These are phyloP conservation scores for Nothophaeocryptopus gaeumannii DNA, from an alignment of 2,329 filamentous ascomycete species.

Conservation along the genomic window DNA sequence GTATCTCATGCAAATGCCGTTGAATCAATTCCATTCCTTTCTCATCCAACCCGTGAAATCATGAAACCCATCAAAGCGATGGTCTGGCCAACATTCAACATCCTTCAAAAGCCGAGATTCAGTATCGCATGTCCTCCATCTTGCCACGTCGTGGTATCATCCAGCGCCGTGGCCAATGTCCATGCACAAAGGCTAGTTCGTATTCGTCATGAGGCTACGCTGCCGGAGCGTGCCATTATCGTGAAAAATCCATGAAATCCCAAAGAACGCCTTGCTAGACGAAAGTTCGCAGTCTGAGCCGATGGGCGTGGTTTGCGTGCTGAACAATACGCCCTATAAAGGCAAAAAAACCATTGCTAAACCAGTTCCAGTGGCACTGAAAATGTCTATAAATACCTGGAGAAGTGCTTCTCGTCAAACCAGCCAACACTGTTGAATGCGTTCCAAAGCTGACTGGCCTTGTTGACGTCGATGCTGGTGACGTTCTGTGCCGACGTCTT, in stretches of 20 bases:
- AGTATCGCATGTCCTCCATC: slow-evolving; percentile 5
- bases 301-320: neutral
- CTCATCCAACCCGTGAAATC: slow-evolving; percentile 11
- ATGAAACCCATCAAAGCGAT: neutral
- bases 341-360: no score
- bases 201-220: slow-evolving; percentile 10
- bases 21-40: neutral
- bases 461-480: slow-evolving; percentile 98
- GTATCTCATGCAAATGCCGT: slow-evolving; percentile 10
- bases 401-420: slow-evolving; percentile 31
- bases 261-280: slow-evolving; percentile 9
- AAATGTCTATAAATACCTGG: slow-evolving; percentile 12
- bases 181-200: slow-evolving; percentile 8
- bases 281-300: neutral
- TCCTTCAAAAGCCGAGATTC: slow-evolving; percentile 2
- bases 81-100: neutral
- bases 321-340: no score
- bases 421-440: slow-evolving; percentile 66
- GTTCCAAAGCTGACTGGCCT: slow-evolving; percentile 87
- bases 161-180: slow-evolving; percentile 7
- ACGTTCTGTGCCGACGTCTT: slow-evolving; percentile 95
- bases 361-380: no score
- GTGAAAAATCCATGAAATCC: slow-evolving; percentile 3
- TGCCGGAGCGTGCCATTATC: slow-evolving; percentile 14
- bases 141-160: neutral